These are phyloP conservation scores for Beverwykella pulmonaria DNA, from an alignment of 495 filamentous ascomycete genomes.

Conservation along the genomic window DNA sequence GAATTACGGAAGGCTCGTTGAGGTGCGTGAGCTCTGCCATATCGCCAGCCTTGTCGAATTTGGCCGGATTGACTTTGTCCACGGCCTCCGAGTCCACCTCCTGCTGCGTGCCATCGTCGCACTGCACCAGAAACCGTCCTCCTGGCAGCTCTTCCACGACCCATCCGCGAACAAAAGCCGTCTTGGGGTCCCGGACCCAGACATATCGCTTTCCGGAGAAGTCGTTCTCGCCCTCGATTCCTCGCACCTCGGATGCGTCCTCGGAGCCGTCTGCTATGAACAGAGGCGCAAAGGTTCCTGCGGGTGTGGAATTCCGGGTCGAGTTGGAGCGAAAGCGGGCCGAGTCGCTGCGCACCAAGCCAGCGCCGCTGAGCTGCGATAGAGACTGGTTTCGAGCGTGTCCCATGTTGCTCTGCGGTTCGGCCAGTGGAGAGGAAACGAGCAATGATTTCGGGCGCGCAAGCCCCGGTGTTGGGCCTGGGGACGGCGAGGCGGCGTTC, in stretches of 20 bases:
- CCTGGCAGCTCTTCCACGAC: constrained; percentile 78
- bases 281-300: constrained; percentile 86
- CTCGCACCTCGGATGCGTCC: constrained; percentile 68
- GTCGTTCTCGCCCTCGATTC: constrained; percentile 92
- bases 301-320: constrained; percentile 53
- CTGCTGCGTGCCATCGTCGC: constrained; percentile 93
- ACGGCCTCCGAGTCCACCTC: constrained; percentile 81
- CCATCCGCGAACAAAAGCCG: constrained; percentile 89
- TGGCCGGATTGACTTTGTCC: constrained; percentile 98
- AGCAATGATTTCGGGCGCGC: constrained; percentile 73
- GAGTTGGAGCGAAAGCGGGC: constrained; percentile 65
- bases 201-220: constrained; percentile 99
- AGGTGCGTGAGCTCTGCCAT: constrained; percentile 98
- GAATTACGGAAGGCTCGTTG: constrained; percentile 96
- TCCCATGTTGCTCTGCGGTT: constrained; percentile 46
- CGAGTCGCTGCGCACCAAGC: constrained; percentile 45
- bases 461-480: constrained; percentile 55
- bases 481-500: constrained; percentile 65
- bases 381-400: constrained; percentile 63
- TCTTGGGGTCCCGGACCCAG: constrained; percentile 85
- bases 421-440: constrained; percentile 58
- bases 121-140: constrained; percentile 77
- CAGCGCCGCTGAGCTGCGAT: constrained; percentile 50
- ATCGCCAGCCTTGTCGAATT: constrained; percentile 98
- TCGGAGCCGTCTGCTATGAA: constrained; percentile 88